Base-by-base conservation (phyloP, 2,329 filamentous ascomycete species). In the Neophaeococcomyces aloes region DNA sequence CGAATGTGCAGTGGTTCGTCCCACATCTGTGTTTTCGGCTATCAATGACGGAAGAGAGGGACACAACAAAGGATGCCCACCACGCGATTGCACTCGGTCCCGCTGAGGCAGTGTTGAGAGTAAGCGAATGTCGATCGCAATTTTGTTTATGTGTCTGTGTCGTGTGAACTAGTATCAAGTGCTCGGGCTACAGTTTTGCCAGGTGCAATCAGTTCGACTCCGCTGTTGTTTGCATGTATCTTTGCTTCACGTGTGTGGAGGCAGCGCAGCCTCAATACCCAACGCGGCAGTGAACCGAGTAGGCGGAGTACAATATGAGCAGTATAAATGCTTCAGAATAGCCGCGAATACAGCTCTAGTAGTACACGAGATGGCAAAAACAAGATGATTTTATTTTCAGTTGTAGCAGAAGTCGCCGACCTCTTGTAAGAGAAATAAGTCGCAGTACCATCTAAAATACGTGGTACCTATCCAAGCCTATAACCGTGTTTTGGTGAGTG, bases 11-110 rank as follows among this genome's bases (percentile, higher is more conserved):
- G n/a, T 27, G 15, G 19, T 21, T 35, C 29, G 21, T 42, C 31
- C 23, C 27, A 42, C 39, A 42, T 42, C 39, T 34, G 39, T 42
- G 39, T 42, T 42, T 42, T 42, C 39, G 39, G 39, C 30, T 42
- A 30, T 15, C n/a, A 30, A 42, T 42, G 39, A 35, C 21, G 39
- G 19, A 29, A 10, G 23, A 11, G 39, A 35, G 31, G 39, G 19
- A 27, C 23, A 25, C n/a, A 36, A 39, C 37, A 41, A 41, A 41
- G 27, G 25, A 27, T 13, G 3, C 10, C 11, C 7, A 19, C 18
- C n/a, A 7, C 4, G 23, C 23, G 23, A 27, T 27, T 38, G 35
- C 18, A 14, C 13, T 23, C 6, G 3, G 18, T 38, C 3, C 11
- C 8, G 35, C 35, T 13, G 25, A 19, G 4, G 6, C 21, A 13